Evolutionary conservation across 2,329 filamentous ascomycete genomes (phyloP).

Genomic region (Botrytis byssoidea): DNA sequence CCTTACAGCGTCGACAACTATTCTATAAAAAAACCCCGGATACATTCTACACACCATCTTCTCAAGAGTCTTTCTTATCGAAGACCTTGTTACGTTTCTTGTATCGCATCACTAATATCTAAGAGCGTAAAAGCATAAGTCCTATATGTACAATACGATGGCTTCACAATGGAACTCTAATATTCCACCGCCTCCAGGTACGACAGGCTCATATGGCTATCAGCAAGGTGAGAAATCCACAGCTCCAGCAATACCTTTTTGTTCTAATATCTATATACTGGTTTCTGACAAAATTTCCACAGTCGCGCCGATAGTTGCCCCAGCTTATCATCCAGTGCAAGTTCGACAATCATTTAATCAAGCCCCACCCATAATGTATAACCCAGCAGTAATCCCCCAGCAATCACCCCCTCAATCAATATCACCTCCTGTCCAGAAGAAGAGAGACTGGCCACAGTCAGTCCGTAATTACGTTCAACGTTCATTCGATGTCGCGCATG

Average conservation of each 20-base stretch:
- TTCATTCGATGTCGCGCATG: slow-evolving; percentile 75
- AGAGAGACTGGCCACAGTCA: slow-evolving; percentile 76
- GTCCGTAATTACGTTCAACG: slow-evolving; percentile 87
- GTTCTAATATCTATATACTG: background rate
- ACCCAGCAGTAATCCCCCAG: slow-evolving; percentile 32
- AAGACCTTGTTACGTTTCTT: slow-evolving; percentile 20
- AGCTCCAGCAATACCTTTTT: background rate
- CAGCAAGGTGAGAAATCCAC: slow-evolving; percentile 33
- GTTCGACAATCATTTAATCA: slow-evolving; percentile 42
- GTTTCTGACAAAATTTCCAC: slow-evolving; percentile 20
- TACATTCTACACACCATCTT: background rate
- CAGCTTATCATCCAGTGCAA: slow-evolving; percentile 47
- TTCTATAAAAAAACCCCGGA: background rate
- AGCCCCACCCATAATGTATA: slow-evolving; percentile 38
- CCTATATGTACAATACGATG: slow-evolving; percentile 35
- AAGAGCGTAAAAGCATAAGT: slow-evolving; percentile 24
- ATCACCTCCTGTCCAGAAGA: slow-evolving; percentile 43
- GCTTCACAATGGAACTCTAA: slow-evolving; percentile 37
- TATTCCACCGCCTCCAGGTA: slow-evolving; percentile 43
- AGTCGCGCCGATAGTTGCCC: slow-evolving; percentile 40
- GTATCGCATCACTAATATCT: slow-evolving; percentile 33
- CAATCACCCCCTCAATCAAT: slow-evolving; percentile 33
- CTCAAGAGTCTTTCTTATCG: background rate
- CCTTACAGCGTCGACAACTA: background rate
- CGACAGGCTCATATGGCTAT: slow-evolving; percentile 38